Percentiles rank a stretch among this genome's conserved stretches.
phyloP scores from a whole-genome alignment of 2,329 filamentous ascomycete species.

The Aureobasidium sp. region DNA sequence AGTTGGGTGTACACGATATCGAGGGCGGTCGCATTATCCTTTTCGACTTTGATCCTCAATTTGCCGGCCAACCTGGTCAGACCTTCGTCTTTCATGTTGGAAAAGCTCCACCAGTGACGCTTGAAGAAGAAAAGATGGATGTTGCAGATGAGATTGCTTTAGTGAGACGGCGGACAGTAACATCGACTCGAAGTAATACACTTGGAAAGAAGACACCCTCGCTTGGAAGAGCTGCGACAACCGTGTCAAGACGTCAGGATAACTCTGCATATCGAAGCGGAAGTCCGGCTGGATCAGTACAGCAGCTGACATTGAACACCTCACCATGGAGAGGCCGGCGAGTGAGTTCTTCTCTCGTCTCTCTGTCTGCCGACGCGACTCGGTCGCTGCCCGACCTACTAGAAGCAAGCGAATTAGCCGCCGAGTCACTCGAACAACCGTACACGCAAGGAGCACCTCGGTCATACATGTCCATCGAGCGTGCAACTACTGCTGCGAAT shows the following conservation, averaged over 20 bases:
- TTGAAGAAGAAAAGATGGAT: slow-evolving; percentile 27
- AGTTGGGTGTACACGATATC: slow-evolving; percentile 26
- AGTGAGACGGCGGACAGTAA: slow-evolving; percentile 28
- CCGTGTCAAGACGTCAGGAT: slow-evolving; percentile 14
- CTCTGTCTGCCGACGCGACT: slow-evolving; percentile 14
- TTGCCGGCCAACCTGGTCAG: slow-evolving; percentile 28
- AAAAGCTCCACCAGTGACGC: slow-evolving; percentile 24
- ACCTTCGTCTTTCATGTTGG: slow-evolving; percentile 28
- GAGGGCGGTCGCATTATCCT: slow-evolving; percentile 30
- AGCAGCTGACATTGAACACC: neutral
- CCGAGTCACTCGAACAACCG: slow-evolving; percentile 25
- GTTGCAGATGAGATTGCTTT: slow-evolving; percentile 27
- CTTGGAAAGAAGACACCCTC: slow-evolving; percentile 24
- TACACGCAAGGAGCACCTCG: slow-evolving; percentile 27
- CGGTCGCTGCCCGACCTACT: slow-evolving; percentile 24
- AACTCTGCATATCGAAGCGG: neutral
- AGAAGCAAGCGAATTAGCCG: slow-evolving; percentile 21
- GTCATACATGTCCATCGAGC: slow-evolving; percentile 24
- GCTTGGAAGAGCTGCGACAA: slow-evolving; percentile 28
- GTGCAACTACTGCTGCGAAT: slow-evolving; percentile 55
- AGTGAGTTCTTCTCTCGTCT: slow-evolving; percentile 7
- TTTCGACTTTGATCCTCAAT: slow-evolving; percentile 26
- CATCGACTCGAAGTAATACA: slow-evolving; percentile 23
- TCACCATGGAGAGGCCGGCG: slow-evolving; percentile 8
- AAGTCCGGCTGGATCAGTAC: neutral